Evolutionary conservation across 768 basidiomycete species (phyloP), one percentile per base, ranked within the genome.

Genomic region (Boletus rubropictus): DNA sequence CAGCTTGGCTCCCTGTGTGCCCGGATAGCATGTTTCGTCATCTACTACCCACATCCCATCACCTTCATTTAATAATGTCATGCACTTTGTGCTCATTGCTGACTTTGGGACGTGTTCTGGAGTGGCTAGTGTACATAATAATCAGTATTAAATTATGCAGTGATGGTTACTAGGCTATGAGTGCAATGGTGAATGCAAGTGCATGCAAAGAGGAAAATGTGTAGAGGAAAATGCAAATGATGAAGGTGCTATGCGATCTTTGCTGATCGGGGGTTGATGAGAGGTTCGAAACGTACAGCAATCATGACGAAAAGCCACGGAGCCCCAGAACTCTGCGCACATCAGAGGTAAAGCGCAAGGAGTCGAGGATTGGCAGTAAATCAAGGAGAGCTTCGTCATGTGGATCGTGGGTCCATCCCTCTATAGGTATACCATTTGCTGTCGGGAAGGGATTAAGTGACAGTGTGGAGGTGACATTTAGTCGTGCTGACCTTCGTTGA

Each of bases 381-480:
- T 98, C 94, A 46, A 99, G 83, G 46, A 99, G 73, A 18, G 95
- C 96, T 69, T 98, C 91, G 70, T 99, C 96, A 50, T 84, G 82
- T 27, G 91, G 94, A 69, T 99, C 96, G 50, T 93, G 86, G 20
- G 93, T 97, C 96, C 96, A 98, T 40, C 96, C 96, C 75, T 98
- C 95, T 68, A 99, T 91, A 28, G 96, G 96, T 61, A 99, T 92
- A 43, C 93, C 96, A 65, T 99, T 99, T 44, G 90, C 96, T 98
- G 64, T 47, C 21, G 31, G 8, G 8, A 41, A 15, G 5, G 17
- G 36, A 59, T 36, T 46, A 38, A 33, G 40, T 15, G 39, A 44
- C 29, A 43, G 11, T 17, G 7, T 31, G 24, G n/a, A 34, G 24
- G 31, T 24, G 10, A 36, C 39, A 18, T 32, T 29, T 34, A 42